Evolutionary conservation across 306 rosid genomes (phyloP).

Genomic region (Corylus heterophylla): DNA sequence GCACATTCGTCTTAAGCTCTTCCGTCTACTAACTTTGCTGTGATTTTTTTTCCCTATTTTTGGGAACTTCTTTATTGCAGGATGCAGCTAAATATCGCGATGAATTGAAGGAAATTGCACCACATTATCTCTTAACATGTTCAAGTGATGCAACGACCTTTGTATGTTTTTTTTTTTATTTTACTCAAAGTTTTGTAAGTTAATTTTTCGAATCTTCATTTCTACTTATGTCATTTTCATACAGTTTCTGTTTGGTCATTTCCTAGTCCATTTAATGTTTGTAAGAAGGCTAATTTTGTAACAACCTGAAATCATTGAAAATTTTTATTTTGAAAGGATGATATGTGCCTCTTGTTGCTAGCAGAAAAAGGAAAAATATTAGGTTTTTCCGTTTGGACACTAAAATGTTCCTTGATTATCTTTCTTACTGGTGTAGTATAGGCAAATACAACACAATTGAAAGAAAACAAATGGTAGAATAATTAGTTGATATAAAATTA

Average conservation of each 20-base stretch:
- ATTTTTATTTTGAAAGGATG: conserved; percentile 4
- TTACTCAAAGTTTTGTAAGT: neutral
- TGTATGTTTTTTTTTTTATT: conserved; percentile 42
- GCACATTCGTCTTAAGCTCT: neutral
- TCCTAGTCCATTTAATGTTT: neutral
- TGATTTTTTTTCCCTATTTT: neutral
- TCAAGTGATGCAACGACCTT: conserved; percentile 86
- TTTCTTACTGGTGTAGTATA: conserved; percentile 1
- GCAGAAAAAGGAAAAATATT: neutral
- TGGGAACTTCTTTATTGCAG: conserved; percentile 30
- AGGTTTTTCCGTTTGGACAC: neutral
- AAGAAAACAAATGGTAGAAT: neutral
- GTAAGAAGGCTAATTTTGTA: neutral
- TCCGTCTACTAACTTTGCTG: conserved; percentile 9
- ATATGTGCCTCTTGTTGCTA: neutral
- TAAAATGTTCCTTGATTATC: neutral
- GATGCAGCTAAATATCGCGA: conserved; percentile 92
- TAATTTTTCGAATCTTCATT: neutral
- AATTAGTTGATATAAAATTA: conserved; percentile 17
- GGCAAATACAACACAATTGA: conserved; percentile 12
- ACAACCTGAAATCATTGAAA: neutral
- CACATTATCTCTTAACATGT: conserved; percentile 80
- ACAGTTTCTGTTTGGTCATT: neutral
- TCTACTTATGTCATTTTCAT: neutral
- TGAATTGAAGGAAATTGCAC: conserved; percentile 75